Evolutionary conservation across 345 rosid genomes (phyloP), one percentile per base, ranked within the genome.

Genomic region (Brassica nigra): DNA sequence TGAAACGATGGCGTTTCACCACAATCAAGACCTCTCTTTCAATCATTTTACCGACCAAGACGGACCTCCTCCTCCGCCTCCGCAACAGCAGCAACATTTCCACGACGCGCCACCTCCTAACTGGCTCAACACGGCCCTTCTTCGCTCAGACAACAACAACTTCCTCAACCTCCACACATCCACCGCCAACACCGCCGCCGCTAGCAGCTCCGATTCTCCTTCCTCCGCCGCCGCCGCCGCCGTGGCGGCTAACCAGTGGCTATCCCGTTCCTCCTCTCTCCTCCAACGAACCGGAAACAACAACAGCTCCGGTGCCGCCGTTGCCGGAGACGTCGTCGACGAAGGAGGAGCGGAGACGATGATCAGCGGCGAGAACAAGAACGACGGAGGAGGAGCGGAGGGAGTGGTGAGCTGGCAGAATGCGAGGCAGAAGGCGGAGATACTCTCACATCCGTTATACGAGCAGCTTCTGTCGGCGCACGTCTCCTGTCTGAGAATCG

Each of bases 381-480:
- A 76, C 75, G 86, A 83, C 76, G 85, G 89, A 76, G 89, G 86
- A 1, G 73, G 37, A 30, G 55, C 76, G 58, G 91, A 80, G 30
- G 91, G 91, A 12, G 86, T 84, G 0, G 75, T 86, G 84, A 90
- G 85, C 81, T 93, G 99, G 99, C 94, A 89, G 75, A 90, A 87
- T 83, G 99, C 97, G 71, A 88, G 91, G 80, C 65, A 70, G 80
- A 96, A 96, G 83, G 95, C 93, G 76, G 97, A 93, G 83, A 90
- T 96, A 74, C 85, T 96, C 75, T 69, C 90, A 6, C 99, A 96
- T 72, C 98, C 98, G 4, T 79, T 92, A 71, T 96, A 93, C 76
- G 98, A 92, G 71, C 98, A 96, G 90, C 86, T 96, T 66, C 78
- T 96, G 83, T 87, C 95, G 62, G 95, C 98, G 12, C 98, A 93